These are phyloP conservation scores for Cupressus sempervirens DNA, from an alignment of 75 land plant species.

Conservation along the genomic window DNA sequence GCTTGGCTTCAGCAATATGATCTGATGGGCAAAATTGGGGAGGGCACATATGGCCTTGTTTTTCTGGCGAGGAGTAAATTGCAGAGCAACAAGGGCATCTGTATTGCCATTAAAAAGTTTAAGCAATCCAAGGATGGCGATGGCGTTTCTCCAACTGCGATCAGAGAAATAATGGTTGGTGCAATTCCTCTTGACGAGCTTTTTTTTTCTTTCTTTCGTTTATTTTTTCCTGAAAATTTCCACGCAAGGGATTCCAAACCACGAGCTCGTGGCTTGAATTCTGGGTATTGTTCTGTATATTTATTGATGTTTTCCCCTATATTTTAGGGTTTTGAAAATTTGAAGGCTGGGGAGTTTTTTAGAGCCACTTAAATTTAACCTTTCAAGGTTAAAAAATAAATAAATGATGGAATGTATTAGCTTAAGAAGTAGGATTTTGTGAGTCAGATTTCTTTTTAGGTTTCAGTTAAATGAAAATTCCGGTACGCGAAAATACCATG, in stretches of 20 bases:
- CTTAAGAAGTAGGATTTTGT: neutral
- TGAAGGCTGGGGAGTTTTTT: neutral
- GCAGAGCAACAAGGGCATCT: constrained; percentile 46
- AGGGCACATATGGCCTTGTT: constrained; percentile 95
- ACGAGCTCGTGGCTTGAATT: neutral
- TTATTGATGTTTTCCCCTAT: neutral
- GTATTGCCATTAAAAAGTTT: constrained; percentile 94
- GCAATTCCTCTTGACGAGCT: neutral
- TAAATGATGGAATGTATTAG: neutral
- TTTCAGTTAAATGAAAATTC: neutral
- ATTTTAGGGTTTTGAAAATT: neutral
- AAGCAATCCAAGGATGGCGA: constrained; percentile 98
- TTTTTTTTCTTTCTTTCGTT: neutral
- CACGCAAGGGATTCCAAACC: neutral
- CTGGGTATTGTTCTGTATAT: neutral
- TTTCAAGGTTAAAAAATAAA: neutral
- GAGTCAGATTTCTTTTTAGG: neutral
- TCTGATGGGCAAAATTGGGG: constrained; percentile 92
- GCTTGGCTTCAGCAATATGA: constrained; percentile 98
- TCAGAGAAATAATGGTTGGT: constrained; percentile 86
- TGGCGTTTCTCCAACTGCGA: constrained; percentile 97
- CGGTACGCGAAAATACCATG: neutral
- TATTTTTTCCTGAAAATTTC: neutral
- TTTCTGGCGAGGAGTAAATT: constrained; percentile 83
- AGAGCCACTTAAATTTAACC: neutral